Conservation (phyloP, 179 eudicot genomes). For the Dionaea muscipula region DNA sequence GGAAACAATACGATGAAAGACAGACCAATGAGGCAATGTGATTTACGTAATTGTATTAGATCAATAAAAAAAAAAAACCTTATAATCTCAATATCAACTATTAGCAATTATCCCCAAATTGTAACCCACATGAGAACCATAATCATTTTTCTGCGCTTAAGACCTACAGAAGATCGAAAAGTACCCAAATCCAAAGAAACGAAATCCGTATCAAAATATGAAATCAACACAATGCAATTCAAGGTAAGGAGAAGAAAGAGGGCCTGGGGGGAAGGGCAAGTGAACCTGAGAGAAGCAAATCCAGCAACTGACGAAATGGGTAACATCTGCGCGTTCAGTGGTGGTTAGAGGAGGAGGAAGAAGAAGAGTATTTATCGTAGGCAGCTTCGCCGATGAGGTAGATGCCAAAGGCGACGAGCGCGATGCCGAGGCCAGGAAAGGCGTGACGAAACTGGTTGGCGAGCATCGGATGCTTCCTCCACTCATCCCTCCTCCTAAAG, state of each 20-base stretch:
- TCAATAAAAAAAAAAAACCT: no score
- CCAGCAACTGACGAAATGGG: not conserved
- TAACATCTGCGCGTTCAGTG: conserved; percentile 4
- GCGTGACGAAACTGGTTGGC: conserved; percentile 76
- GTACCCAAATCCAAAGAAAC: no score
- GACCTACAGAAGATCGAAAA: no score
- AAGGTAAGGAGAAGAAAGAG: no score
- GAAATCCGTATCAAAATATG: conserved; percentile 7
- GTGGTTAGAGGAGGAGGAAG: conserved; percentile 23
- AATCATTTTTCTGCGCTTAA: no score
- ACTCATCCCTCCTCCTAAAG: conserved; percentile 87
- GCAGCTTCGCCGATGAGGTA: conserved; percentile 60
- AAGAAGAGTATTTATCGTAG: conserved; percentile 45
- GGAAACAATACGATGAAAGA: no score
- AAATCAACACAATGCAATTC: conserved; percentile 8
- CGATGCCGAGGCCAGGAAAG: conserved; percentile 75
- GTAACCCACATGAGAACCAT: no score
- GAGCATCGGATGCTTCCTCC: conserved; percentile 91
- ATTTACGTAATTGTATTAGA: no score
- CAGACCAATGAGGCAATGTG: no score
- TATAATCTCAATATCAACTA: no score
- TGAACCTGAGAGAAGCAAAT: not conserved
- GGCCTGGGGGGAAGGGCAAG: not conserved
- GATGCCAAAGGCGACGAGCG: conserved; percentile 65
- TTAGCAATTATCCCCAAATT: no score